phyloP scores from a whole-genome alignment of 305 asterid species.

The Solanum hybrid region DNA sequence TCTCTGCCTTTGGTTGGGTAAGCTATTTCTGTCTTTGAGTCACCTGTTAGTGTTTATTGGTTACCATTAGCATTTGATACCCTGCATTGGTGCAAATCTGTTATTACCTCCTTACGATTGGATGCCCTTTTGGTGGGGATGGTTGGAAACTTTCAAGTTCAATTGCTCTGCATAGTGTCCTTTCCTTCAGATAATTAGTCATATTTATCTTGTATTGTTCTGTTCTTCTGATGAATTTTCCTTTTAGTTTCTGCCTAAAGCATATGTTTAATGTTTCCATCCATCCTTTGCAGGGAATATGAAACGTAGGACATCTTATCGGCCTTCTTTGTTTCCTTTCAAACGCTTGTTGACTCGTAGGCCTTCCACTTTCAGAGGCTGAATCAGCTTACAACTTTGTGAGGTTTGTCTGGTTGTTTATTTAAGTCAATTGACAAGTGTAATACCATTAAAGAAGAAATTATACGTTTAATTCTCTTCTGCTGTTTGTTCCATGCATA shows the following conservation, averaged over 20 bases:
- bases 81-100: neutral
- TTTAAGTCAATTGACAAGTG: neutral
- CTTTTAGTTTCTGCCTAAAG: neutral
- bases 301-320: slow-evolving; percentile 30
- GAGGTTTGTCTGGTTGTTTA: neutral
- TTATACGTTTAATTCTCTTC: neutral
- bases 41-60: neutral
- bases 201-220: neutral
- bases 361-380: slow-evolving; percentile 43
- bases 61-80: neutral
- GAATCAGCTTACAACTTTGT: slow-evolving; percentile 11
- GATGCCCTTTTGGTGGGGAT: neutral
- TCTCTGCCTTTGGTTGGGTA: neutral
- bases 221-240: neutral
- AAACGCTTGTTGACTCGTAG: slow-evolving; percentile 39
- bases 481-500: neutral
- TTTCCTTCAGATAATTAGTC: neutral
- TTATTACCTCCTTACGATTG: neutral
- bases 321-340: slow-evolving; percentile 46
- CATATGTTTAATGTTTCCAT: neutral
- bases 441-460: neutral
- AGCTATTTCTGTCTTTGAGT: neutral
- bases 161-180: neutral
- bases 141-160: neutral
- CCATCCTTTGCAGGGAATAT: slow-evolving; percentile 1